These are phyloP conservation scores for Debaryomyces castellii DNA, from an alignment of 805 yeast genomes.

Conservation along the genomic window DNA sequence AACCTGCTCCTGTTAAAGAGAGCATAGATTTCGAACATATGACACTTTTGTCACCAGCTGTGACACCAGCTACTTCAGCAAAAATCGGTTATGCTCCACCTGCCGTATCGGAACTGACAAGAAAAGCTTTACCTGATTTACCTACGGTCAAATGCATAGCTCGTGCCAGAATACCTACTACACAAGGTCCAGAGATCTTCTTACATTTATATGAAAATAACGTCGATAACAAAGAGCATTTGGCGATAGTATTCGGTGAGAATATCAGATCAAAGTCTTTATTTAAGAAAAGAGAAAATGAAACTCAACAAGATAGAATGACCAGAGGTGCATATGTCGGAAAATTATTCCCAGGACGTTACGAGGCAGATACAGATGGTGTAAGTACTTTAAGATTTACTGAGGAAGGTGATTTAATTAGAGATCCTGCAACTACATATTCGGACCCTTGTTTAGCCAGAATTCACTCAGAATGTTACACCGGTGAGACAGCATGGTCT, in stretches of 20 bases:
- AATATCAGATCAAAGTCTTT: slow-evolving; percentile 77
- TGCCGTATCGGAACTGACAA: slow-evolving; percentile 20
- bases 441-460: slow-evolving; percentile 65
- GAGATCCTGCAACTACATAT: slow-evolving; percentile 28
- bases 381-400: slow-evolving; percentile 29
- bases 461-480: slow-evolving; percentile 96
- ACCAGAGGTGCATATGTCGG: slow-evolving; percentile 98
- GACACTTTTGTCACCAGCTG: slow-evolving; percentile 22
- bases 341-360: slow-evolving; percentile 82
- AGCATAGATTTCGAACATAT: slow-evolving; percentile 16
- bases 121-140: slow-evolving; percentile 39
- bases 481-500: slow-evolving; percentile 99
- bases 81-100: slow-evolving; percentile 13
- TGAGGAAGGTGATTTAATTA: slow-evolving; percentile 28
- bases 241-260: slow-evolving; percentile 96
- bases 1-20: slow-evolving; percentile 6
- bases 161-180: slow-evolving; percentile 95
- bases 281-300: slow-evolving; percentile 60
- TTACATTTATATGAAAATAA: slow-evolving; percentile 86
- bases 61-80: slow-evolving; percentile 15
- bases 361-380: slow-evolving; percentile 60
- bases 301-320: slow-evolving; percentile 91
- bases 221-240: slow-evolving; percentile 87
- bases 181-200: slow-evolving; percentile 91
- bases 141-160: slow-evolving; percentile 87